Base-by-base conservation (phyloP, 306 rosid genomes). In the Malus asiatica region DNA sequence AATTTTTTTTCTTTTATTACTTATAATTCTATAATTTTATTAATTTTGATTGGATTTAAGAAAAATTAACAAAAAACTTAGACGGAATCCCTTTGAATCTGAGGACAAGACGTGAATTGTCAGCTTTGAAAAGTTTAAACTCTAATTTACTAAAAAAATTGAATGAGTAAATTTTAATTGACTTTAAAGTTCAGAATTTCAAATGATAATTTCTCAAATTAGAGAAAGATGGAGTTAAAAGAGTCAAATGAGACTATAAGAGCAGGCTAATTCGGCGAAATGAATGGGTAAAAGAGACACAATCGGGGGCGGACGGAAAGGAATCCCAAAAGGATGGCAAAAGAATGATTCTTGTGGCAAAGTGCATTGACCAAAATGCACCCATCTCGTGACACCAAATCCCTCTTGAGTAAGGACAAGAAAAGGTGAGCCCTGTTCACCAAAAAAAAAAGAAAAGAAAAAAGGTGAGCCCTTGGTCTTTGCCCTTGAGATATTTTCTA, bases 281-380 rank as follows among this genome's bases (percentile, higher is more conserved):
- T 74, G 68, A 35, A 45, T 5, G 66, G 60, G 55, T 20, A 27
- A 27, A 29, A 70, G 85, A 77, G 67, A 27, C 55, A 60, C 65
- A 46, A 87, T 77, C 81, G 57, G 59, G 70, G 59, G 64, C 57
- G 25, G 70, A 72, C 74, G 53, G 67, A 66, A 83, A 76, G 33
- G 71, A 63, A 77, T 79, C 81, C 69, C 29, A 18, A 53, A 30
- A 82, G 30, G 65, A 14, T 40, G 14, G 42, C 38, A 35, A 16
- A 40, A 27, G 67, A 64, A 30, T 45, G 18, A 23, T 29, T 48
- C 65, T 14, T 18, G 30, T 62, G 61, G 35, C 18, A 15, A 48
- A 63, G 16, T 32, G 35, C 20, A 59, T 35, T 11, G 66, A 57
- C 82, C 5, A 46, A 18, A 72, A 61, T 80, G 64, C 55, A 81